Conservation (phyloP, 805 yeast species). For the Candida fluviatilis region DNA sequence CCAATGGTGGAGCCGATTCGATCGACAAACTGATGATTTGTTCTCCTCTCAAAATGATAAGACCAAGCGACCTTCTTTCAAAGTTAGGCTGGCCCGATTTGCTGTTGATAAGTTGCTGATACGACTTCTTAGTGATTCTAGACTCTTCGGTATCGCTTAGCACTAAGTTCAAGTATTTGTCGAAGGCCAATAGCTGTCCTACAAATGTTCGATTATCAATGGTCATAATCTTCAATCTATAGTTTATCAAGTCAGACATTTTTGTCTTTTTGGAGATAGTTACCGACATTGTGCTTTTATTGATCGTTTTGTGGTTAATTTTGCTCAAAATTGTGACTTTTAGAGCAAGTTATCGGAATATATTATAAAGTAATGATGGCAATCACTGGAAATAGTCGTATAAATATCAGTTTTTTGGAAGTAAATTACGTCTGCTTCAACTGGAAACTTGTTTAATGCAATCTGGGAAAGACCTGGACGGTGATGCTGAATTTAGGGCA, state of each 20-base stretch:
- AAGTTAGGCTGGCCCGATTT: constrained; percentile 12
- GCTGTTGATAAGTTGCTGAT: constrained; percentile 24
- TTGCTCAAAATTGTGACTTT: no score
- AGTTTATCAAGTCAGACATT: constrained; percentile 66
- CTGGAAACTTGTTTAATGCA: no score
- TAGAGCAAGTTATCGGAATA: no score
- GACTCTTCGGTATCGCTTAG: constrained; percentile 81
- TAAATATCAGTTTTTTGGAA: no score
- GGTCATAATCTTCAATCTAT: constrained; percentile 67
- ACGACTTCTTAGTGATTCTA: constrained; percentile 64
- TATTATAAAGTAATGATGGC: no score
- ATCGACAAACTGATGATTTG: constrained; percentile 69
- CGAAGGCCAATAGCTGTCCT: constrained; percentile 85
- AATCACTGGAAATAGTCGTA: no score
- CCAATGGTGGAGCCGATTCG: constrained; percentile 56
- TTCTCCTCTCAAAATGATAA: constrained; percentile 84
- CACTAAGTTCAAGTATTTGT: constrained; percentile 83
- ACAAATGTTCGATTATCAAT: constrained; percentile 73
- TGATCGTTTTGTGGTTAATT: no score
- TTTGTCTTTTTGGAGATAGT: constrained; percentile 34
- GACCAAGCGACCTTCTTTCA: constrained; percentile 74
- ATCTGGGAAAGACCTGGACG: no score
- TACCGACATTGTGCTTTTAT: constrained; percentile 7
- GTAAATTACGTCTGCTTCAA: no score
- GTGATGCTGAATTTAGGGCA: no score